phyloP scores from a whole-genome alignment of 768 basidiomycete species.

The Lentinula guzmanii region DNA sequence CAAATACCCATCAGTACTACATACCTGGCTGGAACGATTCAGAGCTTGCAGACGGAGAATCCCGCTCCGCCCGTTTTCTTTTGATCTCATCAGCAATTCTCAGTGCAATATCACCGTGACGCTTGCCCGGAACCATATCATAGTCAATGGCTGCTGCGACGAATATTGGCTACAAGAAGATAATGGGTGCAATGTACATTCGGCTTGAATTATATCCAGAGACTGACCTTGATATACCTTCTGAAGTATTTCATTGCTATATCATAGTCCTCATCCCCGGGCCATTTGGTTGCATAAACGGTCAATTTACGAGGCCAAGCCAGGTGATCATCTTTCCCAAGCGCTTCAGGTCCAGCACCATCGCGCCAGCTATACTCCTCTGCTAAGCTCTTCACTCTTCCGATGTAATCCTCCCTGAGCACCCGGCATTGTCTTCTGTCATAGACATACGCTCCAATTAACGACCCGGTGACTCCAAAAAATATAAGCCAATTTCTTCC shows the following conservation, averaged over 20 bases:
- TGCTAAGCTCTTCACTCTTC: constrained; percentile 73
- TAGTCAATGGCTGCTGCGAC: constrained; percentile 95
- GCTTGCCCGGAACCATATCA: constrained; percentile 71
- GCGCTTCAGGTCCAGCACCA: not conserved
- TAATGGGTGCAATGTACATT: constrained; percentile 5
- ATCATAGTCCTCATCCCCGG: constrained; percentile 90
- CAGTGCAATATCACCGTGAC: constrained; percentile 81
- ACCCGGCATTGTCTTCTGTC: constrained; percentile 78
- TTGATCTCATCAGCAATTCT: constrained; percentile 71
- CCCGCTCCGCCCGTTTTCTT: constrained; percentile 46
- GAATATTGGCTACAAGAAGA: constrained; percentile 68
- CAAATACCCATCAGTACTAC: not conserved
- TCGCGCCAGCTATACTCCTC: constrained; percentile 32
- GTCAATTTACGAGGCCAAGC: constrained; percentile 73
- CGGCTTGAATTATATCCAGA: constrained; percentile 11
- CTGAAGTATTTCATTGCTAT: constrained; percentile 84
- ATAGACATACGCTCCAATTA: constrained; percentile 73
- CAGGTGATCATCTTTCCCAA: constrained; percentile 38
- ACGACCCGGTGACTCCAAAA: constrained; percentile 64
- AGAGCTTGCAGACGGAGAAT: not conserved
- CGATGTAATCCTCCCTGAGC: constrained; percentile 74
- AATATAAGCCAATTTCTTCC: constrained; percentile 96
- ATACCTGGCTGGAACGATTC: not conserved
- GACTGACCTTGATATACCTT: constrained; percentile 91
- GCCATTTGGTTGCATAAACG: constrained; percentile 88